Evolutionary conservation across 2,329 filamentous ascomycete species (phyloP), one percentile per base, ranked within the genome.

Genomic region (Ophiostoma tasmaniense): DNA sequence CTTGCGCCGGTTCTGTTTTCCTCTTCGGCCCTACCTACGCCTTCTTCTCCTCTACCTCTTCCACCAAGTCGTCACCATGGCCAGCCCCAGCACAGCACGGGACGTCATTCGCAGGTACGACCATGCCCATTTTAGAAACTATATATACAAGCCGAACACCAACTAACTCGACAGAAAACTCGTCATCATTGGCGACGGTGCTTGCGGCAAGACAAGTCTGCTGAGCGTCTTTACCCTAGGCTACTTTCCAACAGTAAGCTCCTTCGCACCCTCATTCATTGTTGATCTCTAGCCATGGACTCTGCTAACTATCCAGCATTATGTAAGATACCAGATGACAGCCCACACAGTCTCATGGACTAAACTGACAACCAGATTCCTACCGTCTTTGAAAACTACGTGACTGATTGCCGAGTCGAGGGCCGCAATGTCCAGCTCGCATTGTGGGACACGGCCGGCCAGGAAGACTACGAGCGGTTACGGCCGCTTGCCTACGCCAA

Each of bases 351-450:
- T 7, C 42, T n/a, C 42, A 17, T 17, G 42, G 42, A 45, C 5
- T 45, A 10, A 45, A 37, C 59, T 64, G 37, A 64, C 59, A 61
- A 52, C 70, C 78, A 93, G 89, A 93, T 97, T 67, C 95, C 95
- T 1, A 99, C 95, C 64, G 95, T 99, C 50, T 99, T 99, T 80
- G 95, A 99, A 78, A 99, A 99, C 82, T 99, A 99, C 77, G 95
- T 99, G 73, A 99, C 95, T 74, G 95, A 99, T 81, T 99, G 95
- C 80, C 87, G 94, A 81, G 95, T 99, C 71, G 95, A 99, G 78
- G 95, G 95, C 76, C 97, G 97, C 79, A 97, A 92, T n/a, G 95
- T 99, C 52, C 95, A 99, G 81, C 85, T 99, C 72, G 95, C 95
- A 67, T 83, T 99, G 75, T 99, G 95, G 95, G 95, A 99, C 88